Evolutionary conservation across 225 moss, liverwort and hornwort genomes (phyloP).

Genomic region (Pleurozium schreberi): DNA sequence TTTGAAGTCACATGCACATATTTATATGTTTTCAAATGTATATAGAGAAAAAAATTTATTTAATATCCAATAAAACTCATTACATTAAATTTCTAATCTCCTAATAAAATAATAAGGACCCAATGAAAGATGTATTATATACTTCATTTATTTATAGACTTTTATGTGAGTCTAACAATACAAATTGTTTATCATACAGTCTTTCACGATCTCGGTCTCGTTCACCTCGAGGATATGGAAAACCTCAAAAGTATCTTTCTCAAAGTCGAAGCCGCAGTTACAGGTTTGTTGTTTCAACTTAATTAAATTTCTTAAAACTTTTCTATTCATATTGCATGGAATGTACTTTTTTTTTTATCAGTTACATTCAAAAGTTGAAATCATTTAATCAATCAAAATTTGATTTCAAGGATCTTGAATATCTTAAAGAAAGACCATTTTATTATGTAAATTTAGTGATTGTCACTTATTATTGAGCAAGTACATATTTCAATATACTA

Average conservation of each 20-base stretch:
- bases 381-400: too few relatives aligned
- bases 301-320: background rate
- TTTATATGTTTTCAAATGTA: too few relatives aligned
- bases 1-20: background rate
- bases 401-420: background rate
- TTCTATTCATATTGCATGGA: background rate
- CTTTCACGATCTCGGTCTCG: slow-evolving; percentile 56
- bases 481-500: background rate
- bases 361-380: too few relatives aligned
- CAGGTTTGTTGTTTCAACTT: slow-evolving; percentile 14
- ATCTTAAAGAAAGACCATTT: background rate
- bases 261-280: slow-evolving; percentile 60
- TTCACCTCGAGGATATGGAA: slow-evolving; percentile 44
- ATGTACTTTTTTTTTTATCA: background rate
- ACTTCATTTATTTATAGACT: background rate
- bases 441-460: background rate
- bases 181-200: background rate
- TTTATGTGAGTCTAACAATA: background rate
- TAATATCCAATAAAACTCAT: background rate
- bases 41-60: too few relatives aligned
- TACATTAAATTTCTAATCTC: background rate
- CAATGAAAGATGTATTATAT: background rate
- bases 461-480: too few relatives aligned
- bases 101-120: background rate
- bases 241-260: slow-evolving; percentile 31